Conservation (phyloP, 306 rosid genomes). For the Vigna angularis region DNA sequence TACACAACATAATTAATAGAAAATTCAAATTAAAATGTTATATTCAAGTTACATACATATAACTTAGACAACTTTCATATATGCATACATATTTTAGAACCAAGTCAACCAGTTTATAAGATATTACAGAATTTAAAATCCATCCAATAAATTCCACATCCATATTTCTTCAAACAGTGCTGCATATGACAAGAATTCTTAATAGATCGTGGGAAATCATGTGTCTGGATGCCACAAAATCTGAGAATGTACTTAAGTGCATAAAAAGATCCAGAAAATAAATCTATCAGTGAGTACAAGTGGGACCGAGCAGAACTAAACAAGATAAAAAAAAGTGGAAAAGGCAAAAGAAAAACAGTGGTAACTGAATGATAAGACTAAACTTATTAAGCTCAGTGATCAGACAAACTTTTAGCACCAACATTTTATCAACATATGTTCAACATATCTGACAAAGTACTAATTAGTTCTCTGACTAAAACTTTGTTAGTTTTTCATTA, state of each 20-base stretch:
- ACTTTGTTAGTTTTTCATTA: neutral
- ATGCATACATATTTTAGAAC: neutral
- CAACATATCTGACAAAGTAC: neutral
- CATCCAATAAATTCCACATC: neutral
- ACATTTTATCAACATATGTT: neutral
- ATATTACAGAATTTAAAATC: neutral
- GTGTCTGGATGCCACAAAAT: neutral
- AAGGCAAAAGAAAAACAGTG: conserved; percentile 7
- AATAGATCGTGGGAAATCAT: neutral
- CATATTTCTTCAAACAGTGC: neutral
- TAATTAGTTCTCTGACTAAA: neutral
- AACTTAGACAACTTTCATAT: neutral
- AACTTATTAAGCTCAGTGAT: neutral
- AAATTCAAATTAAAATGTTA: neutral
- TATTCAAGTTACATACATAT: neutral
- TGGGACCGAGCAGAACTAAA: neutral
- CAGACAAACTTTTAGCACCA: neutral
- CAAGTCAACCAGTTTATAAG: neutral
- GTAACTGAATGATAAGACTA: neutral
- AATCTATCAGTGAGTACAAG: neutral
- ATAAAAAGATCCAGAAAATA: neutral
- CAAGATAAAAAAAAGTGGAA: neutral
- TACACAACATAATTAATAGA: neutral
- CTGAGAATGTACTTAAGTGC: neutral
- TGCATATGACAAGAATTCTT: neutral